Evolutionary conservation across 495 filamentous ascomycete genomes (phyloP), one percentile per base, ranked within the genome.

Genomic region (Aspergillus funiculosus): DNA sequence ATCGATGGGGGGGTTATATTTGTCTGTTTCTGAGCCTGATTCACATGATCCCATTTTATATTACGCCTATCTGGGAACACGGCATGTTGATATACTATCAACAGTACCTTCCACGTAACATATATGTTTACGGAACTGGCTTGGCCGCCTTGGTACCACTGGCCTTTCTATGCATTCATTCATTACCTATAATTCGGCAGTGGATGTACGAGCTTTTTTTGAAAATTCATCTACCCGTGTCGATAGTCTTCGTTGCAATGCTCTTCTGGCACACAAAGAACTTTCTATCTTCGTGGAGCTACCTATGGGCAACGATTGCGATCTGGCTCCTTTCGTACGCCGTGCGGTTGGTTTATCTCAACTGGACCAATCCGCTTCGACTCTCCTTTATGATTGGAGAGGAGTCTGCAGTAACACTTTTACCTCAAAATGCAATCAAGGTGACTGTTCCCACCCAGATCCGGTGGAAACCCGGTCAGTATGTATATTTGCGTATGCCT

Each of bases 261-360:
- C 76, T 97, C 11, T 94, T 97, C 65, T 97, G 91, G 91, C 91
- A 97, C 63, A 92, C 85, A 54, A 82, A 87, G 55, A 95, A 97
- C 62, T 94, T 87, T 59, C 72, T 97, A 21, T 82, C 81, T 11
- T 94, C 89, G 5, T 97, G 92, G 91, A 73, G 79, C 61, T 97
- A 96, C 55, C 76, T 97, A 6, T 92, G 75, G 54, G 82, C 87
- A 7, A 92, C 88, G 0, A 67, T 89, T 27, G 87, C 71, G 25
- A 88, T 95, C 57, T 92, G 88, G 82, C 63, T 74, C 6, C 29
- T 79, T 8, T 85, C 83, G 35, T 84, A 84, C 51, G 56, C 72
- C 43, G 62, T 78, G 26, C 76, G 87, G 22, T 48, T 92, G 1
- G 78, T 81, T 31, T 91, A 87, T 44, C 73, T 94, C 43, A 95